Conservation (phyloP, 2,329 filamentous ascomycete genomes). For the Mycosphaerelloides madeirae region DNA sequence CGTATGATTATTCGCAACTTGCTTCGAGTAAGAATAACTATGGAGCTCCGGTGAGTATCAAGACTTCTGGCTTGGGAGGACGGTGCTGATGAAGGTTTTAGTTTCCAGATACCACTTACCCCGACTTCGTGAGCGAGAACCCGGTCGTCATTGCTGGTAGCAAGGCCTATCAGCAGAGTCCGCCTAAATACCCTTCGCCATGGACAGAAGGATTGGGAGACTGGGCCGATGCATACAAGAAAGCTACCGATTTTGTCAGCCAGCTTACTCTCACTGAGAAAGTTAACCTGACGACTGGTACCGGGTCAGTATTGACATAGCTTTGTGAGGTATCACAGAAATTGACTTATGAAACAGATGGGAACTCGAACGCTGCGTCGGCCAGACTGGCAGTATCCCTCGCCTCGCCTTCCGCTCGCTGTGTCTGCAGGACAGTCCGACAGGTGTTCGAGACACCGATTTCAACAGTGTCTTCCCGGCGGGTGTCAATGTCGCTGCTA, state of each 20-base stretch:
- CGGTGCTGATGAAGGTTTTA: neutral
- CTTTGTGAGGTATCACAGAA: neutral
- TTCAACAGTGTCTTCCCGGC: conserved; percentile 40
- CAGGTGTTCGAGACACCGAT: conserved; percentile 39
- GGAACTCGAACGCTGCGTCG: conserved; percentile 32
- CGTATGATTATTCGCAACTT: conserved; percentile 18
- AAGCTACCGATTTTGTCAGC: conserved; percentile 29
- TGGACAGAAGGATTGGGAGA: conserved; percentile 43
- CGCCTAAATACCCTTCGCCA: conserved; percentile 27
- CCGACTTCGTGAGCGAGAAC: conserved; percentile 22
- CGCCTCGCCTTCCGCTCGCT: conserved; percentile 38
- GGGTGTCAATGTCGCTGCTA: conserved; percentile 39
- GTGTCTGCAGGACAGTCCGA: conserved; percentile 41
- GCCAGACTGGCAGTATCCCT: conserved; percentile 33
- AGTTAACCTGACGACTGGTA: conserved; percentile 36
- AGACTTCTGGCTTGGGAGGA: neutral
- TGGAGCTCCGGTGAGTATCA: conserved; percentile 16
- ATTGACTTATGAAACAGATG: conserved; percentile 13
- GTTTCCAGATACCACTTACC: conserved; percentile 27
- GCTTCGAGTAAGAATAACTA: conserved; percentile 19
- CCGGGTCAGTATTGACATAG: conserved; percentile 38
- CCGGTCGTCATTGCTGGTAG: conserved; percentile 24
- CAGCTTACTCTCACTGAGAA: conserved; percentile 33
- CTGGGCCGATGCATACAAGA: conserved; percentile 29
- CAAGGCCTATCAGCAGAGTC: conserved; percentile 21